Evolutionary conservation across 345 rosid species (phyloP), one percentile per base, ranked within the genome.

Genomic region (Eutrema yunnanense): DNA sequence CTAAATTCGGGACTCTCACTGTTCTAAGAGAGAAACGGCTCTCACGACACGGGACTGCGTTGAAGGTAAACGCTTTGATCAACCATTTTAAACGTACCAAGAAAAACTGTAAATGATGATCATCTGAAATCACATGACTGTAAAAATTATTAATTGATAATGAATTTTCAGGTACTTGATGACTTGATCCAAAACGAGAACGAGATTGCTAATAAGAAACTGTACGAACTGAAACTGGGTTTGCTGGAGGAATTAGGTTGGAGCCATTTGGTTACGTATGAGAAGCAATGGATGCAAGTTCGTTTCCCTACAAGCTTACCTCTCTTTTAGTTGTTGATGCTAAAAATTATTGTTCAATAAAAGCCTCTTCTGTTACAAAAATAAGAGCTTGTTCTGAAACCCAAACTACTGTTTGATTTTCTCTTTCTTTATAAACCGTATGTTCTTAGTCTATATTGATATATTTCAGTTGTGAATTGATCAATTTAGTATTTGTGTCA

Each of bases 211-310:
- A 92, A 86, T 88, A 95, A 82, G 88, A 88, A 88, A 82, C 79
- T 85, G 1, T 90, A 85, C 38, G 94, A 90, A 71, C 49, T 90
- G 78, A 92, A 88, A 81, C 84, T 92, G 40, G 73, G 84, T n/a
- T 74, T 95, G 65, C 87, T 95, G 6, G 97, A 84, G 59, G 96
- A 92, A 62, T 74, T 90, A 30, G 97, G 97, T 32, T 95, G 98
- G 96, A 78, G 49, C 65, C 97, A 92, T 81, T 47, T 88, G 78
- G 72, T 79, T 12, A 65, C 82, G 26, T 85, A 88, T 29, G 99
- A 92, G 81, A 83, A 73, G 71, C 85, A 84, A 43, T 95, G 99
- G 99, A 87, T 92, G 96, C 85, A 84, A 34, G 88, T 92, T 26
- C 96, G 97, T 19, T 95, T 92, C 80, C 99, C 96, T 0, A 44